Evolutionary conservation across 352 stramenopile genomes (phyloP).

Genomic region (Phytophthora brassicae): DNA sequence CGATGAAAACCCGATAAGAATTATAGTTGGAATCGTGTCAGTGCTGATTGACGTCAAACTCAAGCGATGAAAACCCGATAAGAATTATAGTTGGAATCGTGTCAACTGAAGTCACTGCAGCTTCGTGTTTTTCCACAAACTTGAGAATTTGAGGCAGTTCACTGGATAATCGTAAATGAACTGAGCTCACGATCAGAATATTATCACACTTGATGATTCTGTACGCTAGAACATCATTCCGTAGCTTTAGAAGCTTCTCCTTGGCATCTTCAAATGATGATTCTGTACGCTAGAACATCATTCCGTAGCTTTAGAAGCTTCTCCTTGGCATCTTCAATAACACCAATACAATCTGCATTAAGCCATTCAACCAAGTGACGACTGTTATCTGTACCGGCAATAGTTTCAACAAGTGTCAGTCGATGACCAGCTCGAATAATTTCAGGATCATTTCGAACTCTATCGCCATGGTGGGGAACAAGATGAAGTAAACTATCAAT

Average conservation of each 20-base stretch:
- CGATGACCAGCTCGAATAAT: not conserved
- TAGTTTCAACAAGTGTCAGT: not conserved
- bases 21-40: no score
- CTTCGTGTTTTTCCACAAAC: conserved; percentile 12
- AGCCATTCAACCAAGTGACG: conserved; percentile 7
- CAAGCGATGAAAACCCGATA: conserved; percentile 12
- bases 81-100: conserved; percentile 16
- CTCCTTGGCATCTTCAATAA: conserved; percentile 15
- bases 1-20: conserved; percentile 17
- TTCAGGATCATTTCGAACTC: not conserved
- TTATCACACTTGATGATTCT: not conserved
- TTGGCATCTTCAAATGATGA: conserved; percentile 25
- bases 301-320: conserved; percentile 7
- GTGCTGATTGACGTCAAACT: conserved; percentile 5
- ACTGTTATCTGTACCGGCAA: not conserved
- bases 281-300: conserved; percentile 1
- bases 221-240: conserved; percentile 3
- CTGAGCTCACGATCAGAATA: conserved; percentile 11
- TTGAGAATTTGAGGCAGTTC: conserved; percentile 10
- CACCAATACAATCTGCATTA: not conserved
- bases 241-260: conserved; percentile 4
- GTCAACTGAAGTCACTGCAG: not conserved
- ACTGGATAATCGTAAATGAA: conserved; percentile 11
- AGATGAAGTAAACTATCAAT: not conserved
- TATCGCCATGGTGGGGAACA: not conserved